Conservation (phyloP, 192 early-diverging fungal genomes). For the Coemansia sp. region DNA sequence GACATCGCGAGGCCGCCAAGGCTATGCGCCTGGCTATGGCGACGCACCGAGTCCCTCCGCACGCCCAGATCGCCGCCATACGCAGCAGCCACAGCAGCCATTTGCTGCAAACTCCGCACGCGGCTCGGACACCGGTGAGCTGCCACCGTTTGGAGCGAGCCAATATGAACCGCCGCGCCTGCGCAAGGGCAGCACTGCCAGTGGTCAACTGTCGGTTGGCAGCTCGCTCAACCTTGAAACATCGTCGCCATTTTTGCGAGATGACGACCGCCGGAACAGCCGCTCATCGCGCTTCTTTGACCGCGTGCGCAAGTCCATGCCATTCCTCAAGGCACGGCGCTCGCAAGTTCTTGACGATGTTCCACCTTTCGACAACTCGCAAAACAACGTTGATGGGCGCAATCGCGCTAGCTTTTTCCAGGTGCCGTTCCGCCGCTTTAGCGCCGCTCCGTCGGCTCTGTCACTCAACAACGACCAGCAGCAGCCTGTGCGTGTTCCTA, state of each 20-base stretch:
- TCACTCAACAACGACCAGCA: conserved; percentile 29
- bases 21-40: conserved; percentile 37
- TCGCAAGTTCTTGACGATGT: conserved; percentile 44
- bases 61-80: conserved; percentile 4
- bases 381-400: conserved; percentile 24
- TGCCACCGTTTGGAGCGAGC: conserved; percentile 50
- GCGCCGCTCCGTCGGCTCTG: conserved; percentile 41
- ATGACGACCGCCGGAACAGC: conserved; percentile 43
- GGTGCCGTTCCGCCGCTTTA: conserved; percentile 44
- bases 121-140: conserved; percentile 7
- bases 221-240: conserved; percentile 52
- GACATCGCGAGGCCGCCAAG: conserved; percentile 29
- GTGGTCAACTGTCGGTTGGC: conserved; percentile 43
- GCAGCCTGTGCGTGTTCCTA: conserved; percentile 28
- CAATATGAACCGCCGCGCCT: conserved; percentile 48
- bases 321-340: conserved; percentile 49
- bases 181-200: conserved; percentile 52
- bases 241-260: conserved; percentile 46
- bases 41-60: conserved; percentile 11
- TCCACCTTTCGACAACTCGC: conserved; percentile 40
- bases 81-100: conserved; percentile 16
- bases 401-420: conserved; percentile 51
- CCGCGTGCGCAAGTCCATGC: conserved; percentile 51
- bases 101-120: neutral
- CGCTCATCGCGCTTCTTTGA: conserved; percentile 48